Evolutionary conservation across 2,329 filamentous ascomycete species (phyloP).

Genomic region (Hypoxylon sp.): DNA sequence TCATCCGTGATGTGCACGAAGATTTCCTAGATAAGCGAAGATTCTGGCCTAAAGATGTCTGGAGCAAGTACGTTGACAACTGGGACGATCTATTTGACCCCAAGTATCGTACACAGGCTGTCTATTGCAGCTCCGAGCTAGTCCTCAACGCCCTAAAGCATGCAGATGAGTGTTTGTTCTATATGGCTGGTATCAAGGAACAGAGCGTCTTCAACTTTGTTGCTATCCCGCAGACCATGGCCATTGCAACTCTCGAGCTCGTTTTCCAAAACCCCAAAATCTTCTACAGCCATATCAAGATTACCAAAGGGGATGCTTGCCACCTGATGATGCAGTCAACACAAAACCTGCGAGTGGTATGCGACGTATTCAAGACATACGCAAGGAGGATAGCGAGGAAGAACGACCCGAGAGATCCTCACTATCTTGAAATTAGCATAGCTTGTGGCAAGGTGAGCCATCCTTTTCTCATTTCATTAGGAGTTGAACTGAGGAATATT

Average conservation of each 20-base stretch:
- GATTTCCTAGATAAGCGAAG: constrained; percentile 88
- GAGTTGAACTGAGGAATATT: constrained; percentile 12
- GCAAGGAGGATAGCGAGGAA: constrained; percentile 88
- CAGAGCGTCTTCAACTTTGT: constrained; percentile 99
- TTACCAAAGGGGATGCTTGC: constrained; percentile 95
- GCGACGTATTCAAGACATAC: constrained; percentile 85
- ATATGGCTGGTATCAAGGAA: constrained; percentile 93
- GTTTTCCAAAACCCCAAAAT: constrained; percentile 93
- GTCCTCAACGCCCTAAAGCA: constrained; percentile 89
- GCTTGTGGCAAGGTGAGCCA: constrained; percentile 82
- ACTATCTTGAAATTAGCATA: constrained; percentile 91
- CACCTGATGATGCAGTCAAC: constrained; percentile 92
- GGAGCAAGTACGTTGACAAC: constrained; percentile 92
- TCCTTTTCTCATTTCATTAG: neutral
- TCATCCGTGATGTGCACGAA: constrained; percentile 94
- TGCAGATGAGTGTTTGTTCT: constrained; percentile 95
- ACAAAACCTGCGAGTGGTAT: constrained; percentile 87
- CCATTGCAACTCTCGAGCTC: constrained; percentile 92
- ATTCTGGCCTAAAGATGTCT: constrained; percentile 97
- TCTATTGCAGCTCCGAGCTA: constrained; percentile 94
- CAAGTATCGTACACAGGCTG: constrained; percentile 80
- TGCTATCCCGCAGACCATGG: constrained; percentile 97
- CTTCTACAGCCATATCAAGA: constrained; percentile 92
- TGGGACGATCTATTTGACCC: constrained; percentile 93
- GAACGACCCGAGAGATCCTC: constrained; percentile 94